A percentile compares a stretch with the other conserved stretches of the same genome.
Evolutionary conservation across 805 yeast species (phyloP).

Genomic region (Candida oleophila): DNA sequence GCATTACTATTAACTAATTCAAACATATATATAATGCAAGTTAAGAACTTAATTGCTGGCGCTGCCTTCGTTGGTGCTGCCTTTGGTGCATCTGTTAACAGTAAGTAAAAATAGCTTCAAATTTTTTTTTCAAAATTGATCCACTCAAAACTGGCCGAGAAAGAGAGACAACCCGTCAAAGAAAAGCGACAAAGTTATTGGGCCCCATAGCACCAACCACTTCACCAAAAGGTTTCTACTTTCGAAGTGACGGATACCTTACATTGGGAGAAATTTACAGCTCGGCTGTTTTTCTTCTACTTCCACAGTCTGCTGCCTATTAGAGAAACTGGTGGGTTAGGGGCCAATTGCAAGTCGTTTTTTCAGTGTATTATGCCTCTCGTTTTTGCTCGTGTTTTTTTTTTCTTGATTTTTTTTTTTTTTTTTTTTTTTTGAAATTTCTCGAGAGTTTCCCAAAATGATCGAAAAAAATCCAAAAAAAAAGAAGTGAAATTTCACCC

Average conservation of each 20-base stretch:
- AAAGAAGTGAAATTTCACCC: too few species aligned
- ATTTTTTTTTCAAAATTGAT: background rate
- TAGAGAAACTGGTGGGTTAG: too few species aligned
- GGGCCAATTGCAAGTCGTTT: background rate
- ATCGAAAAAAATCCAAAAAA: background rate
- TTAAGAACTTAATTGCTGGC: conserved; percentile 49
- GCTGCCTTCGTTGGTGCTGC: conserved; percentile 52
- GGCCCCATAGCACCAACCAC: too few species aligned
- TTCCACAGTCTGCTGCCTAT: too few species aligned
- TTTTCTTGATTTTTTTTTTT: too few species aligned
- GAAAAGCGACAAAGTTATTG: too few species aligned
- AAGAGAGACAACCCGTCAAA: too few species aligned
- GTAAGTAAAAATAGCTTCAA: background rate
- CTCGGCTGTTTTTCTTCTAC: too few species aligned
- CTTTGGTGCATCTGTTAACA: conserved; percentile 26
- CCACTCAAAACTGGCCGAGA: background rate
- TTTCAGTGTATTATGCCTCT: background rate
- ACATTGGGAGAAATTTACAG: too few species aligned
- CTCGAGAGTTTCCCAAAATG: background rate
- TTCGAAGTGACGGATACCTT: too few species aligned
- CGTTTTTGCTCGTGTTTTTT: background rate
- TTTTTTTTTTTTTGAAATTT: background rate
- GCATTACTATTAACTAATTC: background rate
- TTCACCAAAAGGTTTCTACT: too few species aligned
- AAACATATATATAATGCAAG: conserved; percentile 46